phyloP scores from a whole-genome alignment of 495 filamentous ascomycete genomes.

The Podospora sp. region DNA sequence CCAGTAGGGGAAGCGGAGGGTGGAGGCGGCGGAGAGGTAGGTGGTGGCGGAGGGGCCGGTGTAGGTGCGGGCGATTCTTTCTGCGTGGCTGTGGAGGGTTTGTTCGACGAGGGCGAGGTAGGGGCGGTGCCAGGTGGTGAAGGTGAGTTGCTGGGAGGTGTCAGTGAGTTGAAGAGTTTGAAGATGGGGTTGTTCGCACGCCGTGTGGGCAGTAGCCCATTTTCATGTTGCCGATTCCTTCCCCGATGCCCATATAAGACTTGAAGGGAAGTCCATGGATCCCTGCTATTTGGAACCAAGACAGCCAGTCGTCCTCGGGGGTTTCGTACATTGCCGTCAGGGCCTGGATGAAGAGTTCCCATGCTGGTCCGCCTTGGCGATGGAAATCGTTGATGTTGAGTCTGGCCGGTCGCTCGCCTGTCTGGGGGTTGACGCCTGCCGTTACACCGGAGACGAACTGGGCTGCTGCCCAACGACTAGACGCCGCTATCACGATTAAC shows the following conservation, averaged over 20 bases:
- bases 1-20: constrained; percentile 42
- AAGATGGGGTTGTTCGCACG: no score
- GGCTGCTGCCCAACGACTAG: no score
- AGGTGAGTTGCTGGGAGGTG: constrained; percentile 32
- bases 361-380: constrained; percentile 24
- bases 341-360: constrained; percentile 20
- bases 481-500: no score
- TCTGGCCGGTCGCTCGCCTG: constrained; percentile 33
- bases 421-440: constrained; percentile 35
- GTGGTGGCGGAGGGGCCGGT: constrained; percentile 16
- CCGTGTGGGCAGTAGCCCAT: constrained; percentile 52
- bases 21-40: constrained; percentile 33
- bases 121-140: constrained; percentile 42
- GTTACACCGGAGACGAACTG: no score
- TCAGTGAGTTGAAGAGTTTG: no score
- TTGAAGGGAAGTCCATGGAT: constrained; percentile 52
- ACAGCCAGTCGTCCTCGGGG: constrained; percentile 3
- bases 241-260: constrained; percentile 42
- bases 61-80: constrained; percentile 34
- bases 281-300: constrained; percentile 15
- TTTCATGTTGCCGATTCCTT: constrained; percentile 28
- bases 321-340: background rate
- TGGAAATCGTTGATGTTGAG: constrained; percentile 35
- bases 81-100: constrained; percentile 32
- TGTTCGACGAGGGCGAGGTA: constrained; percentile 43